These are phyloP conservation scores for Eucalyptus viminalis DNA, from an alignment of 345 rosid species.

Conservation along the genomic window DNA sequence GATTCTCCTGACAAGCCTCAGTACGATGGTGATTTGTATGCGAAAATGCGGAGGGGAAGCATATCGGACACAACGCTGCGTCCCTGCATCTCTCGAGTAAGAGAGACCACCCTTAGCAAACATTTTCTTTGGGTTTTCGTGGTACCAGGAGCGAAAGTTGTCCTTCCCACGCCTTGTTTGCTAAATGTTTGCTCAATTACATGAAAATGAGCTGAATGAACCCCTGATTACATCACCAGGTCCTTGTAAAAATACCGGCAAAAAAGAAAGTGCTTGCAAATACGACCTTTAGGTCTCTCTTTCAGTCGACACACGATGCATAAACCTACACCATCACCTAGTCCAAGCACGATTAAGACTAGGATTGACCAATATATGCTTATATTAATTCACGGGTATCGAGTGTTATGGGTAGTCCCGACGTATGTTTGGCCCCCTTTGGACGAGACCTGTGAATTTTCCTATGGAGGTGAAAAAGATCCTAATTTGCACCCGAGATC, in stretches of 20 bases:
- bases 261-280: not conserved
- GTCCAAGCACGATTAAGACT: not conserved
- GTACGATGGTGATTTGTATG: not conserved
- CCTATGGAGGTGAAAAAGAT: not conserved
- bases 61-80: not conserved
- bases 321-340: not conserved
- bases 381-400: not conserved
- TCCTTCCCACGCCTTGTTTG: not conserved
- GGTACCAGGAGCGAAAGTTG: not conserved
- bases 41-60: not conserved
- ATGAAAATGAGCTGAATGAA: not conserved
- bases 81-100: not conserved
- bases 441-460: not conserved
- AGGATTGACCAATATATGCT: not conserved
- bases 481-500: not conserved
- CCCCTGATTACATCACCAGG: not conserved
- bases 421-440: not conserved
- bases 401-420: not conserved
- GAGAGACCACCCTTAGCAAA: not conserved
- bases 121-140: not conserved
- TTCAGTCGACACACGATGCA: not conserved
- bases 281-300: not conserved
- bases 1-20: not conserved
- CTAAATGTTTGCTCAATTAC: not conserved
- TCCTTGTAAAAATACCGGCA: not conserved